Percentiles rank a stretch among this genome's conserved stretches.
phyloP scores from a whole-genome alignment of 1,139 yeast species.

The Scheffersomyces stambukii region DNA sequence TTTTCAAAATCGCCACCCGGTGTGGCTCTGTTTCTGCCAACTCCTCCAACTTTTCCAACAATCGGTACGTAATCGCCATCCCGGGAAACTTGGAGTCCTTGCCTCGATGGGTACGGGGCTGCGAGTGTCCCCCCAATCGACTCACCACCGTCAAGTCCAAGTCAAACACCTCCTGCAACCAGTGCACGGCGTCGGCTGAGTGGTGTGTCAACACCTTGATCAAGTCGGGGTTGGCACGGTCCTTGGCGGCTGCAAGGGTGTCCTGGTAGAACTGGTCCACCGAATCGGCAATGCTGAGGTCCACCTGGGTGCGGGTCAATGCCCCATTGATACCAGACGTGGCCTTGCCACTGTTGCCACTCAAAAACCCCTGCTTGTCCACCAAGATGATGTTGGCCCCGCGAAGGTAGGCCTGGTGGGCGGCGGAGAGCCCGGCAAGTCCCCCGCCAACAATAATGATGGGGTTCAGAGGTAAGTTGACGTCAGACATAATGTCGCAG shows the following conservation, averaged over 20 bases:
- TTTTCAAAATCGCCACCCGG: slow-evolving; percentile 48
- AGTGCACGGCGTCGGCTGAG: slow-evolving; percentile 61
- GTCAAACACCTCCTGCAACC: slow-evolving; percentile 63
- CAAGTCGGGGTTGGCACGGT: slow-evolving; percentile 52
- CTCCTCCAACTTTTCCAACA: slow-evolving; percentile 52
- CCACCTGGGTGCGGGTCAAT: slow-evolving; percentile 55
- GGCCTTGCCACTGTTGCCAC: slow-evolving; percentile 80
- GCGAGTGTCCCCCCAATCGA: slow-evolving; percentile 71
- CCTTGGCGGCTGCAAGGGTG: slow-evolving; percentile 62
- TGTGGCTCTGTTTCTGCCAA: slow-evolving; percentile 47
- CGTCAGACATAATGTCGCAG: slow-evolving; percentile 8
- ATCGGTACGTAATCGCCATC: slow-evolving; percentile 65
- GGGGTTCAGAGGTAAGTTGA: slow-evolving; percentile 31
- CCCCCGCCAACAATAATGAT: slow-evolving; percentile 77
- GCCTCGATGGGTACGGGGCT: slow-evolving; percentile 72
- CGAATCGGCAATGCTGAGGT: slow-evolving; percentile 48
- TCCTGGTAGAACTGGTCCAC: slow-evolving; percentile 61
- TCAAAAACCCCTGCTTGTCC: slow-evolving; percentile 61
- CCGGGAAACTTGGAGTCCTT: slow-evolving; percentile 67
- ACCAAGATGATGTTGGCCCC: slow-evolving; percentile 55
- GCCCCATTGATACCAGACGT: slow-evolving; percentile 83
- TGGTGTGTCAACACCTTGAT: slow-evolving; percentile 48
- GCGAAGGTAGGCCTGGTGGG: slow-evolving; percentile 58
- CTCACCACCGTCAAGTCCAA: slow-evolving; percentile 64
- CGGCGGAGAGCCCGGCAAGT: slow-evolving; percentile 74